Conservation (phyloP, 2,329 filamentous ascomycete genomes). For the Sporothrix dimorphospora region DNA sequence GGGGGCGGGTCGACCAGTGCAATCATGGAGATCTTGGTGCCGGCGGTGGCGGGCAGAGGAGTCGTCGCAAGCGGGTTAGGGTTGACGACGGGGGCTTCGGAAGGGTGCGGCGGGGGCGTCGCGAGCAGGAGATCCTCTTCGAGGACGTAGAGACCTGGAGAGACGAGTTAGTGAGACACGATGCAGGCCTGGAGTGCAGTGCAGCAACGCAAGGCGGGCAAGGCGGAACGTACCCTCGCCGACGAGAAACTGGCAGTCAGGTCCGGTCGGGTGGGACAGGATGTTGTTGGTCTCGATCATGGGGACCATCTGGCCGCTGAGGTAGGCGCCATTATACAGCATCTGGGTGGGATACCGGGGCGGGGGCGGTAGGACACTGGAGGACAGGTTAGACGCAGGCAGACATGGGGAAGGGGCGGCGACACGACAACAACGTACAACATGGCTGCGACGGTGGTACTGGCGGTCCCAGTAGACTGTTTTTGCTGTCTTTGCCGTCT, state of each 20-base stretch:
- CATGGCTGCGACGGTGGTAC: constrained; percentile 28
- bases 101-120: constrained; percentile 92
- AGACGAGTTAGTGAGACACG: background rate
- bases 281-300: constrained; percentile 95
- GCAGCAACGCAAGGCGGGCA: background rate
- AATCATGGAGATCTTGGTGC: constrained; percentile 81
- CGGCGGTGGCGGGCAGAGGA: constrained; percentile 78
- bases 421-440: constrained; percentile 28
- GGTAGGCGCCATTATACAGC: constrained; percentile 72
- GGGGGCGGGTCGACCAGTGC: constrained; percentile 65
- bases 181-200: background rate
- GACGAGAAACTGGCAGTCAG: constrained; percentile 87
- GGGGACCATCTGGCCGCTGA: constrained; percentile 68
- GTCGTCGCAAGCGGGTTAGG: constrained; percentile 89
- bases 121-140: constrained; percentile 91
- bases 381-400: background rate
- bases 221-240: constrained; percentile 73
- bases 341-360: constrained; percentile 77
- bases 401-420: background rate
- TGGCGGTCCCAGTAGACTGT: background rate
- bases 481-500: background rate
- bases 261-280: constrained; percentile 75
- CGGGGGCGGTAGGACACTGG: constrained; percentile 81
- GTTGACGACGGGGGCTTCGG: constrained; percentile 83
- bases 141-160: constrained; percentile 79